A percentile compares a stretch with the other conserved stretches of the same genome.
Evolutionary conservation across 306 rosid species (phyloP).

Genomic region (Trifolium fragiferum): DNA sequence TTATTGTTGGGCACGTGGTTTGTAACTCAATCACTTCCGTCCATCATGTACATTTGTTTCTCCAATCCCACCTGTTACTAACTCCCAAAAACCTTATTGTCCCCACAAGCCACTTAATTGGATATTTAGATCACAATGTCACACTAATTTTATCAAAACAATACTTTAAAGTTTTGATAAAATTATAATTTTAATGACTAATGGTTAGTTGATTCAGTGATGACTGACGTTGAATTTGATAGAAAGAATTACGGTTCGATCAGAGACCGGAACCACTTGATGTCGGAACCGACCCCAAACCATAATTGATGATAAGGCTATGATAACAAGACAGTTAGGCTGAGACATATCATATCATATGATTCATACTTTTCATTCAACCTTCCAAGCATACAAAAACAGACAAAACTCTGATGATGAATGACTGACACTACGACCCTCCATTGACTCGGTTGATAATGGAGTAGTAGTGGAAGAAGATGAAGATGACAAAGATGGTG

Average conservation of each 20-base stretch:
- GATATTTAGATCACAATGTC: neutral
- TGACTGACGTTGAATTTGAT: no score
- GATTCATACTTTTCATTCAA: conserved; percentile 48
- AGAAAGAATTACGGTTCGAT: no score
- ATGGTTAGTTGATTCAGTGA: no score
- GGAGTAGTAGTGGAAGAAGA: conserved; percentile 46
- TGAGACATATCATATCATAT: neutral
- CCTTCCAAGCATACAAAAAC: conserved; percentile 90
- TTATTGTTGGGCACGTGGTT: conserved; percentile 59
- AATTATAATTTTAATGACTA: no score
- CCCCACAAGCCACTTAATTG: conserved; percentile 41
- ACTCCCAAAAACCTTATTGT: conserved; percentile 12
- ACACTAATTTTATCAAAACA: neutral
- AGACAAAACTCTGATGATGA: conserved; percentile 61
- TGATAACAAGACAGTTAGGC: neutral
- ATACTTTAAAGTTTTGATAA: no score
- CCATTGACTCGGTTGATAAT: conserved; percentile 45
- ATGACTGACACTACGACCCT: conserved; percentile 35
- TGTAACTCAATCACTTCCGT: conserved; percentile 55
- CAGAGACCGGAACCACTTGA: no score
- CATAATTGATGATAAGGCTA: neutral
- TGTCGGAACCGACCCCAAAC: no score
- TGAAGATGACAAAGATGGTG: conserved; percentile 40
- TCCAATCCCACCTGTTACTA: conserved; percentile 55
- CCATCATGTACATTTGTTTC: conserved; percentile 58